A percentile compares a stretch with the other conserved stretches of the same genome.
phyloP scores from a whole-genome alignment of 2,329 filamentous ascomycete genomes.

The Nothomitra cinnamomea region DNA sequence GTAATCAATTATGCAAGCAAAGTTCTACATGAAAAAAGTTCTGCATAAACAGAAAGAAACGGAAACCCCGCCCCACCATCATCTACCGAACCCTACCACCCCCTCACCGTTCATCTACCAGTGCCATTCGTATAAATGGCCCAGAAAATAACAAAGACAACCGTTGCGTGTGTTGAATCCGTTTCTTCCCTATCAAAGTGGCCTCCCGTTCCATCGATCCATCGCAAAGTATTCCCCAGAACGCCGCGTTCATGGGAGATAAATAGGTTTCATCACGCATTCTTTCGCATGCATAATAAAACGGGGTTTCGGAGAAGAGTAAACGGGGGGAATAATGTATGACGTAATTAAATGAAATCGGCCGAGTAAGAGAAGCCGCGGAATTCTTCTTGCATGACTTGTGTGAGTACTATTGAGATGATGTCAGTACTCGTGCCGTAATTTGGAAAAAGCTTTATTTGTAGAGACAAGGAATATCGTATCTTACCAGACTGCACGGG shows the following conservation, averaged over 20 bases:
- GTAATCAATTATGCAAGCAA: too few species aligned
- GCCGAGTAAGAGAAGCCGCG: slow-evolving; percentile 94
- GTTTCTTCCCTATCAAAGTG: not conserved
- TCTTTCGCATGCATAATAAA: not conserved
- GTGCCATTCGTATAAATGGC: too few species aligned
- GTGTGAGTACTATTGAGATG: slow-evolving; percentile 56
- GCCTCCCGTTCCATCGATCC: not conserved
- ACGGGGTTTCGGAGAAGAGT: not conserved
- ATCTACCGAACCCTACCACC: too few species aligned
- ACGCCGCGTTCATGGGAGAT: not conserved
- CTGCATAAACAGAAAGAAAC: too few species aligned
- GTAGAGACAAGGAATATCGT: not conserved
- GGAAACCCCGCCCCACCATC: too few species aligned
- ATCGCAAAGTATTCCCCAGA: not conserved
- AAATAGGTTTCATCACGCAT: not conserved
- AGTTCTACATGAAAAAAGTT: too few species aligned
- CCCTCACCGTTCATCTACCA: too few species aligned
- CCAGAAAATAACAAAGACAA: too few species aligned
- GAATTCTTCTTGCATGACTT: slow-evolving; percentile 99
- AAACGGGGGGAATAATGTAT: not conserved
- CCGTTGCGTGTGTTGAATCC: not conserved
- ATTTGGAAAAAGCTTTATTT: not conserved
- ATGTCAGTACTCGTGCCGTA: slow-evolving; percentile 12
- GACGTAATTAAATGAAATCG: slow-evolving; percentile 51
- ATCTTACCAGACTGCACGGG: slow-evolving; percentile 90